Evolutionary conservation across 139 green algal genomes (phyloP).

Genomic region (Tetradesmus lagerheimii): DNA sequence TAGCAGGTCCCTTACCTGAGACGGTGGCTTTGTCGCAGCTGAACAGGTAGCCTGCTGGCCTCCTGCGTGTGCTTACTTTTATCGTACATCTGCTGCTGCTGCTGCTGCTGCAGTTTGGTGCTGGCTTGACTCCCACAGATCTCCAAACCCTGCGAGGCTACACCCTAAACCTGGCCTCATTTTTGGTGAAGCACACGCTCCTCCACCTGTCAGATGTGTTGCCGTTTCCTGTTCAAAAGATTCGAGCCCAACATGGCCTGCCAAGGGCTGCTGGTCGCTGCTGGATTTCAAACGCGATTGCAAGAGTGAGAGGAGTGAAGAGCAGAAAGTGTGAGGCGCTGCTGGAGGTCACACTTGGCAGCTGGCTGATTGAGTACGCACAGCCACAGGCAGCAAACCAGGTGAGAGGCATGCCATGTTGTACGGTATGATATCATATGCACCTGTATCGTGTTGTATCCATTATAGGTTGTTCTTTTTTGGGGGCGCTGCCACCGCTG

Average conservation of each 20-base stretch:
- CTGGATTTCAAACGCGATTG: background rate
- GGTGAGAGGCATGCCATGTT: background rate
- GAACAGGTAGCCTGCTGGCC: too few relatives aligned
- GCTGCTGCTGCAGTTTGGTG: background rate
- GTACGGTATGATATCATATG: too few relatives aligned
- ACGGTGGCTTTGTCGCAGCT: too few relatives aligned
- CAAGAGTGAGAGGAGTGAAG: background rate
- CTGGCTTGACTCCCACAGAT: background rate
- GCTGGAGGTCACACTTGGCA: background rate
- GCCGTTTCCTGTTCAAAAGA: background rate
- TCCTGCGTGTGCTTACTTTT: too few relatives aligned
- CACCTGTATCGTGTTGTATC: background rate
- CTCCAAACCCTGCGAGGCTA: background rate
- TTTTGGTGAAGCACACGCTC: background rate
- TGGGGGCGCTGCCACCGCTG: too few relatives aligned
- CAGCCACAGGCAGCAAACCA: background rate
- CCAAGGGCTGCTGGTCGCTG: background rate
- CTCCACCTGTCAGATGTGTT: background rate
- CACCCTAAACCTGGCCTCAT: background rate
- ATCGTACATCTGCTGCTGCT: background rate
- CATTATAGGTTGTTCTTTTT: too few relatives aligned
- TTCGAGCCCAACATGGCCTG: background rate
- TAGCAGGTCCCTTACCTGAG: too few relatives aligned
- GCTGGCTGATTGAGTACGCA: background rate
- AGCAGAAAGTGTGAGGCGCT: background rate